Evolutionary conservation across 1,284 basidiomycete species (phyloP).

Genomic region (Earliella scabrosa): DNA sequence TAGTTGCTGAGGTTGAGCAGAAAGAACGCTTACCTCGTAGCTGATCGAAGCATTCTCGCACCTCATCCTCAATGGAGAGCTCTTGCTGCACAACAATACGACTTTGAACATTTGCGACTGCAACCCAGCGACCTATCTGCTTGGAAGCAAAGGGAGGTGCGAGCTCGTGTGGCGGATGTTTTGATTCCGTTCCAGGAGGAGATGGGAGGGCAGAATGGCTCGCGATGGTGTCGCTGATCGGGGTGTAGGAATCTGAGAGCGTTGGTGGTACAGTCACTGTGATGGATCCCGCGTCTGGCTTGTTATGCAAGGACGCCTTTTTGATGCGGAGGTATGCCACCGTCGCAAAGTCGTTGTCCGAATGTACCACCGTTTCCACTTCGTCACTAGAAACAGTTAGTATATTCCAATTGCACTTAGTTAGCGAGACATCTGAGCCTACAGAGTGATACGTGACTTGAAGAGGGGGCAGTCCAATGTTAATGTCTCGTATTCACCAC

Average conservation of each 20-base stretch:
- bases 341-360: conserved; percentile 77
- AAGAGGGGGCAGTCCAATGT: conserved; percentile 93
- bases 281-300: conserved; percentile 35
- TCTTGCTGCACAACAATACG: conserved; percentile 15
- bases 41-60: conserved; percentile 60
- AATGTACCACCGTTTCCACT: conserved; percentile 75
- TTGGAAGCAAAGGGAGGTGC: neutral
- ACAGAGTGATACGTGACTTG: conserved; percentile 79
- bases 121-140: conserved; percentile 53
- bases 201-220: neutral
- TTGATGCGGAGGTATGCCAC: conserved; percentile 89
- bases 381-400: conserved; percentile 49
- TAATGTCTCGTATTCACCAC: conserved; percentile 97
- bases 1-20: neutral
- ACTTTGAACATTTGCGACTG: conserved; percentile 57
- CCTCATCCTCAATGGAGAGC: conserved; percentile 63
- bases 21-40: conserved; percentile 52
- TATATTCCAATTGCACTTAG: neutral
- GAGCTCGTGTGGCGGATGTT: neutral
- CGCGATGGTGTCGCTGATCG: conserved; percentile 29
- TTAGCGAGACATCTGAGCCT: conserved; percentile 36
- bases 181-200: neutral
- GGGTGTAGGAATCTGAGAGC: conserved; percentile 48
- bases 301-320: conserved; percentile 62
- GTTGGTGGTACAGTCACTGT: conserved; percentile 50